Evolutionary conservation across 495 filamentous ascomycete species (phyloP), one percentile per base, ranked within the genome.

Genomic region (Hypoxylon fragiforme): DNA sequence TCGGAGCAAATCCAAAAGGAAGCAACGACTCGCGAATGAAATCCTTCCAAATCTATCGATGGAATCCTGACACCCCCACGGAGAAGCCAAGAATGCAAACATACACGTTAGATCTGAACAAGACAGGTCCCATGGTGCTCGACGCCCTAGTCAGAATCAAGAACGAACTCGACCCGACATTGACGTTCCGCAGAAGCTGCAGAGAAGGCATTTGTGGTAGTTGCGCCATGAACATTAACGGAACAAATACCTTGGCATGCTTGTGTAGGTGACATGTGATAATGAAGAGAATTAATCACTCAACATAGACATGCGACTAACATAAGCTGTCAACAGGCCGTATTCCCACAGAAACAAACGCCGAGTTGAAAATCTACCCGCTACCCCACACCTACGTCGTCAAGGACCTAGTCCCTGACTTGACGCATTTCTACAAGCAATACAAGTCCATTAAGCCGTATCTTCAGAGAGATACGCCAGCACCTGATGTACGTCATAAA

Each of bases 381-480:
- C 82, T 98, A 50, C 94, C 94, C 57, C 94, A 98, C 81, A 98
- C 91, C 71, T 98, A 96, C 79, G 88, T 97, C 61, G 92, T 98
- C 76, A 98, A 96, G 84, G 94, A 98, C 70, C 82, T 98, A 55
- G 92, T 98, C 9, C 92, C 94, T 40, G 94, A 98, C 71, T 76
- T 98, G 60, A 98, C 94, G 61, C 88, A 89, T 54, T 97, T 98
- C 85, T 98, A 98, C 87, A 96, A 97, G 81, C 94, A 98, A 82
- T 98, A 98, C 85, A 96, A 96, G 77, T 96, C 92, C 16, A 96
- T 98, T 78, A 95, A 98, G 83, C 94, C 94, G 5, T 98, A 96
- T 70, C 87, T 98, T 26, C 94, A 96, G 76, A 81, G 90, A 57
- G 85, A 90, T 54, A 91, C 87, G 24, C 83, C 85, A 31, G 73